Percentiles rank a stretch among this genome's conserved stretches.
Evolutionary conservation across 2,329 filamentous ascomycete species (phyloP).

Genomic region (Microcyclospora pomicola): DNA sequence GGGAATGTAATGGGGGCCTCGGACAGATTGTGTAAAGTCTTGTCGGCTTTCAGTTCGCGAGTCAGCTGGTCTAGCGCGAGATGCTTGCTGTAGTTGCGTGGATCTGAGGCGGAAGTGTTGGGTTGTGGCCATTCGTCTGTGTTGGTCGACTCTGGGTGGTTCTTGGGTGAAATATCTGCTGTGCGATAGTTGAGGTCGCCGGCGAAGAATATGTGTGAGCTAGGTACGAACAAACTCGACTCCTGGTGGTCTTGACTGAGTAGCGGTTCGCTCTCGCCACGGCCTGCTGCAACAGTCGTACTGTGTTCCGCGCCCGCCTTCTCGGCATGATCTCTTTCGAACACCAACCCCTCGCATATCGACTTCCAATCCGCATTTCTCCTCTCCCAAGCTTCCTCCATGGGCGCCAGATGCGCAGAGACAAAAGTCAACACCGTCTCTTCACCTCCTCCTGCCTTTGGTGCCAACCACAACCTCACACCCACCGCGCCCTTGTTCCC

Average conservation of each 20-base stretch:
- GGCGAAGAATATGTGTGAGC: slow-evolving; percentile 67
- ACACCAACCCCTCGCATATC: slow-evolving; percentile 69
- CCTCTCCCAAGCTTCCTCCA: slow-evolving; percentile 62
- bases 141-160: slow-evolving; percentile 23
- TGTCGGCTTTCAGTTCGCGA: slow-evolving; percentile 52
- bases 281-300: not conserved
- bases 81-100: slow-evolving; percentile 52
- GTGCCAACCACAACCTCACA: slow-evolving; percentile 50
- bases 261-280: slow-evolving; percentile 17
- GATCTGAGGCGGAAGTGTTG: slow-evolving; percentile 34
- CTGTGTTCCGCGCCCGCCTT: not conserved
- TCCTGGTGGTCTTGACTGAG: slow-evolving; percentile 14
- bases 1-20: slow-evolving; percentile 68
- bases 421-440: slow-evolving; percentile 61
- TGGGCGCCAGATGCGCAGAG: slow-evolving; percentile 74
- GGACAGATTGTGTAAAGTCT: slow-evolving; percentile 62
- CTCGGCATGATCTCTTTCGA: slow-evolving; percentile 26
- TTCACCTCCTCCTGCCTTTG: slow-evolving; percentile 19
- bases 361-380: slow-evolving; percentile 81
- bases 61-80: slow-evolving; percentile 66
- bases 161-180: slow-evolving; percentile 41
- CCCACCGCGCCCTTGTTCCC: slow-evolving; percentile 92
- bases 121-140: slow-evolving; percentile 47
- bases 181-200: slow-evolving; percentile 96
- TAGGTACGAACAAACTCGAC: slow-evolving; percentile 53